Evolutionary conservation across 2,329 filamentous ascomycete genomes (phyloP).

Genomic region (Hymenoscyphus fraxineus): DNA sequence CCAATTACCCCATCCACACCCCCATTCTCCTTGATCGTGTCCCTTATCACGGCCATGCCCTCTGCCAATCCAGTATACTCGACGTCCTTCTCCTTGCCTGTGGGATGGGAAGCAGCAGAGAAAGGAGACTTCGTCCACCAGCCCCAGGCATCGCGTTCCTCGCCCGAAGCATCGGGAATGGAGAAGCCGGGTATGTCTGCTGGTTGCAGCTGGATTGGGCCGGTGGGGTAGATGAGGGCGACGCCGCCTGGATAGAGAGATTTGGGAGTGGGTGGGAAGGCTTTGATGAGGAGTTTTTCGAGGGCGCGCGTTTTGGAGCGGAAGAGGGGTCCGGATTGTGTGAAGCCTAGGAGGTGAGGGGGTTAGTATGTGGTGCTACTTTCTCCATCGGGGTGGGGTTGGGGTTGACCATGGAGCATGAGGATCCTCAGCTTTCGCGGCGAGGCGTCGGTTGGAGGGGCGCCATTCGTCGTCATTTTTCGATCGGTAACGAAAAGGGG

Average conservation of each 20-base stretch:
- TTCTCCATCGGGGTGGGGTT: background rate
- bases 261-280: conserved; percentile 56
- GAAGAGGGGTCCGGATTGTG: conserved; percentile 84
- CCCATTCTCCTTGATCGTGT: conserved; percentile 57
- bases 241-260: conserved; percentile 45
- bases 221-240: conserved; percentile 67
- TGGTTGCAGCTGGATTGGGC: conserved; percentile 57
- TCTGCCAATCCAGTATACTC: conserved; percentile 67
- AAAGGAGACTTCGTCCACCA: conserved; percentile 64
- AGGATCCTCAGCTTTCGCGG: conserved; percentile 56
- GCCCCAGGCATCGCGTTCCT: conserved; percentile 65
- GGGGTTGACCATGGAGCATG: conserved; percentile 65
- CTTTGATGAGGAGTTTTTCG: conserved; percentile 73
- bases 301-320: conserved; percentile 83
- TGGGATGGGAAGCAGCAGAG: conserved; percentile 2
- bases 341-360: conserved; percentile 59
- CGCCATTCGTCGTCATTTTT: conserved; percentile 13
- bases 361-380: background rate
- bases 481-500: background rate
- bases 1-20: conserved; percentile 76
- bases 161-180: conserved; percentile 39
- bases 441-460: conserved; percentile 1
- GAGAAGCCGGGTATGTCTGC: conserved; percentile 67
- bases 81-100: conserved; percentile 54
- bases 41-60: conserved; percentile 62